Base-by-base conservation (phyloP, 2,329 filamentous ascomycete genomes). In the Fusarium siculi region DNA sequence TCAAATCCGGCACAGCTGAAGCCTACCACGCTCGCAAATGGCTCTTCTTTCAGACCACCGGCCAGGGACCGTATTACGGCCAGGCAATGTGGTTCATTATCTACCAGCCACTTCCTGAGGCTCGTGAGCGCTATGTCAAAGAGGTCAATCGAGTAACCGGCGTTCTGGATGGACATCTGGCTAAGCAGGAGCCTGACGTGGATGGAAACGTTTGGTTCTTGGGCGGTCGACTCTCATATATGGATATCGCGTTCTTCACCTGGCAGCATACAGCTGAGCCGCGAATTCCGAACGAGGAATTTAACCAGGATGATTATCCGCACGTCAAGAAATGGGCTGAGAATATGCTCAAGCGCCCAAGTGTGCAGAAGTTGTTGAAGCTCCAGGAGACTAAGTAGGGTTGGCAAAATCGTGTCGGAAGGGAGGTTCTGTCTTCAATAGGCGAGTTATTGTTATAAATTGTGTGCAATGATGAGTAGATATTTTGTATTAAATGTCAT, bases 61-160 rank as follows among this genome's bases (percentile, higher is more conserved):
- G 53, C 2, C 53, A 63, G n/a, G 59, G 59, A 14, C 59, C 59
- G 1, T 59, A 63, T 12, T 63, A 46, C 6, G 59, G 59, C 0
- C 53, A 63, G 4, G 59, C 59, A 0, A 39, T 63, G 52, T 63
- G 59, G 59, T 63, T 63, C 14, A 44, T 62, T 6, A 54, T 54
- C 14, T 54, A 54, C 2, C 50, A 54, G 34, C 34, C 34, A 28
- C 50, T 54, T 4, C 59, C 52, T 4, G 23, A 44, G 2, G 52
- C 59, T 15, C 42, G 55, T 0, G 11, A 58, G 5, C 59, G 52
- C 9, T 62, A 62, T 9, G 18, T 39, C 3, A 15, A 23, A 9
- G 28, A 63, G 2, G 37, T 44, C 9, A 14, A 37, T 1, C 54
- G 42, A 1, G 36, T 40, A 0, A 54, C 34, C 0, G 8, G 50